Base-by-base conservation (phyloP, 345 rosid genomes). In the Bruguiera parviflora region DNA sequence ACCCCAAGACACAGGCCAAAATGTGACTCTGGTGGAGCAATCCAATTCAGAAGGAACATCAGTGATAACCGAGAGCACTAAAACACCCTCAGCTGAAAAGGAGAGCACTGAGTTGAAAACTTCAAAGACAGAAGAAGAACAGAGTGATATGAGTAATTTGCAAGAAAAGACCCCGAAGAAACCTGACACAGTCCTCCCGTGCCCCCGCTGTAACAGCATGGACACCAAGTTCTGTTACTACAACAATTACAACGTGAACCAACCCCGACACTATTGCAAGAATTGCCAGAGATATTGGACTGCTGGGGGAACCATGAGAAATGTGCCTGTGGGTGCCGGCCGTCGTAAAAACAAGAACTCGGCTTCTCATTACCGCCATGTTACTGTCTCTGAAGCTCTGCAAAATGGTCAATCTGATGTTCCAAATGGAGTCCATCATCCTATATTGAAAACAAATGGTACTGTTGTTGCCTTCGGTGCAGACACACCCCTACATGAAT, bases 381-480 rank as follows among this genome's bases (percentile, higher is more conserved):
- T 87, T 21, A 83, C 86, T 19, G 76, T 86, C 69, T 67, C 96
- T 21, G 93, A 88, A 79, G 86, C 89, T 64, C 81, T 85, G 56
- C 91, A 86, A 68, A 76, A 71, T 53, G 79, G 66, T 2, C 76
- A 58, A 67, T 29, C 72, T 3, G 92, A 90, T 71, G 71, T 80
- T 79, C 84, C 88, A 3, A 84, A 81, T 46, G 89, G 90, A 53
- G 47, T 77, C 63, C 90, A 83, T 68, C 87, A 84, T 82, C 81
- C 89, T 3, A 68, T 80, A 1, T 21, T 84, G 52, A 80, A 80
- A 69, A 69, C 82, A 63, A 89, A 85, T 65, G 92, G 89, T 47
- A 80, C 87, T 1, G 85, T 93, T 21, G 92, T 91, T 53, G 84
- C 90, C 53, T 91, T 93, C 74, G 90, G 94, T 69, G 80, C 91